These are phyloP conservation scores for Neofusicoccum sp. DNA, from an alignment of 2,329 filamentous ascomycete genomes.

Conservation along the genomic window DNA sequence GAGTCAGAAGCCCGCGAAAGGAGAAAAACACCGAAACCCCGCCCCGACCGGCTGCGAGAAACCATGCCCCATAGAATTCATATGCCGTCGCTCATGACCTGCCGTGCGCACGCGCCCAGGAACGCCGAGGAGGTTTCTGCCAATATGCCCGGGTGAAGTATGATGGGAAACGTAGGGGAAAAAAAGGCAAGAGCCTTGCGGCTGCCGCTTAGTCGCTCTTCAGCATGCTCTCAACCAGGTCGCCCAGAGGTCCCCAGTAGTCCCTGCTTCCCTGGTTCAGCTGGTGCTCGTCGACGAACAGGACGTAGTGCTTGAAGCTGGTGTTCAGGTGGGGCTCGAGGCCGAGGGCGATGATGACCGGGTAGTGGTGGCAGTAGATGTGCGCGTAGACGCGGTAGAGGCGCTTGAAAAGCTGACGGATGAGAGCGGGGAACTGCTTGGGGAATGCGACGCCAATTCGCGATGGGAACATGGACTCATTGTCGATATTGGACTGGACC, in stretches of 20 bases:
- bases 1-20: neutral
- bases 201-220: conserved; percentile 66
- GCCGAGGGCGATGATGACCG: conserved; percentile 89
- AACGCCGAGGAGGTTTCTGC: conserved; percentile 4
- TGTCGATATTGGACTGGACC: conserved; percentile 94
- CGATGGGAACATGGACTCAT: conserved; percentile 91
- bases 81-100: neutral
- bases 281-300: conserved; percentile 96
- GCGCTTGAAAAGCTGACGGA: conserved; percentile 99
- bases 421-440: conserved; percentile 82
- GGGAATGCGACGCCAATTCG: conserved; percentile 94
- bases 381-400: conserved; percentile 98
- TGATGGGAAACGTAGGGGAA: neutral
- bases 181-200: neutral
- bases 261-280: conserved; percentile 84
- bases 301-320: conserved; percentile 98
- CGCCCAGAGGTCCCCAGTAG: conserved; percentile 93
- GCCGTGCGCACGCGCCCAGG: neutral
- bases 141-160: conserved; percentile 3
- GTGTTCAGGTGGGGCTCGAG: conserved; percentile 97
- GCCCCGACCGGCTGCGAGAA: neutral
- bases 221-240: conserved; percentile 97
- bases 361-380: conserved; percentile 97
- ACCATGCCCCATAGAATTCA: conserved; percentile 1
- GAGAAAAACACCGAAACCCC: neutral